Evolutionary conservation across 306 rosid genomes (phyloP).

Genomic region (Vigna radiata): DNA sequence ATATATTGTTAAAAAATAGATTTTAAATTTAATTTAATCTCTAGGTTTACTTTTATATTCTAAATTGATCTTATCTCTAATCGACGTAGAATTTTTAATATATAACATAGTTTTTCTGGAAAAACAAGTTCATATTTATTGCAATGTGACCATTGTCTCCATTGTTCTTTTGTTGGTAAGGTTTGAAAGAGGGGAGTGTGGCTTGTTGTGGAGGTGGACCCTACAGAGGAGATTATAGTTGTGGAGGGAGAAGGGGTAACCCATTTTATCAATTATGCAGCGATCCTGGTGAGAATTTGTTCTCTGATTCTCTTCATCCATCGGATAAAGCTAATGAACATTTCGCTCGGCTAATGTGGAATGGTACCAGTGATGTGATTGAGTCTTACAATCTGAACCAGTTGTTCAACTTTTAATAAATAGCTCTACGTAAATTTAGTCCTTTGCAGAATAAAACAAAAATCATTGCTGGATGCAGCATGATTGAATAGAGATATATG

Average conservation of each 20-base stretch:
- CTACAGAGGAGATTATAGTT: constrained; percentile 58
- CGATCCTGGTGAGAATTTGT: constrained; percentile 46
- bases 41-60: too few relatives aligned
- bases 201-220: constrained; percentile 74
- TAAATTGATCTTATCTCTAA: too few relatives aligned
- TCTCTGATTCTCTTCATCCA: constrained; percentile 62
- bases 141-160: not conserved
- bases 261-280: constrained; percentile 53
- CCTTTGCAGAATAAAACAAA: too few relatives aligned
- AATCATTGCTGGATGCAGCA: too few relatives aligned
- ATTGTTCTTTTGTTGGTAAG: constrained; percentile 37
- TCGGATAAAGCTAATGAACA: constrained; percentile 48
- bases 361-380: constrained; percentile 20
- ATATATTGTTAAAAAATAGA: too few relatives aligned
- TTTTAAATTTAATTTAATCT: too few relatives aligned
- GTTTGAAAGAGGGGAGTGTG: constrained; percentile 54
- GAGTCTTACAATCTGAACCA: constrained; percentile 48
- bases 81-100: too few relatives aligned
- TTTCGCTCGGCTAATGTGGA: constrained; percentile 52
- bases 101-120: too few relatives aligned
- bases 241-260: constrained; percentile 66
- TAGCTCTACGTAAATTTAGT: too few relatives aligned
- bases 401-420: constrained; percentile 15
- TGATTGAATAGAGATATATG: too few relatives aligned
- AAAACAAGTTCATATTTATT: not conserved